These are phyloP conservation scores for Leishmania mexicana DNA, from an alignment of 208 protist genomes.

Conservation along the genomic window DNA sequence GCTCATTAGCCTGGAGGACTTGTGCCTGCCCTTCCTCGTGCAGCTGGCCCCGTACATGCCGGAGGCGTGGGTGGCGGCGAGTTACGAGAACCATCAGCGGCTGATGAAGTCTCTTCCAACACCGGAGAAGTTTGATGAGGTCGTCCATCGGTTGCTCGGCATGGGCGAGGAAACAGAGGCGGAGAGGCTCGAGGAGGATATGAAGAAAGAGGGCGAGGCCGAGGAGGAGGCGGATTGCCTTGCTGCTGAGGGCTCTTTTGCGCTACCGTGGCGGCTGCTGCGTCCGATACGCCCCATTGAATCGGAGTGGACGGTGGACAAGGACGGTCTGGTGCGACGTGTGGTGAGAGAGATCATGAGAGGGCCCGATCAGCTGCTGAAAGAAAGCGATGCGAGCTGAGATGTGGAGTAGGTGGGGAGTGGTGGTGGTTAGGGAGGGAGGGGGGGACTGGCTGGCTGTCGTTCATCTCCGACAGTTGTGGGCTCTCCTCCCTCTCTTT, in stretches of 20 bases:
- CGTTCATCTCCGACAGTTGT: background rate
- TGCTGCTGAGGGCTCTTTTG: background rate
- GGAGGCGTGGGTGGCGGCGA: slow-evolving; percentile 35
- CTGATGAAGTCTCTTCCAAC: slow-evolving; percentile 26
- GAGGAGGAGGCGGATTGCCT: slow-evolving; percentile 1
- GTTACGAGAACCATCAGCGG: slow-evolving; percentile 41
- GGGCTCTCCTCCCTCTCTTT: background rate
- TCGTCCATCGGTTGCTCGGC: slow-evolving; percentile 33
- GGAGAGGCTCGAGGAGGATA: slow-evolving; percentile 8
- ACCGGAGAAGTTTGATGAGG: slow-evolving; percentile 40
- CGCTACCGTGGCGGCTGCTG: slow-evolving; percentile 27
- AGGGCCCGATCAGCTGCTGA: slow-evolving; percentile 15
- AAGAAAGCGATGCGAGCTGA: slow-evolving; percentile 10
- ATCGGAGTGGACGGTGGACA: slow-evolving; percentile 23
- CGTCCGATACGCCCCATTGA: slow-evolving; percentile 21
- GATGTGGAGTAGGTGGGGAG: background rate
- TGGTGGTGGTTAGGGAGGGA: no score
- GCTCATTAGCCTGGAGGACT: slow-evolving; percentile 42
- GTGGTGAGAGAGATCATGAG: slow-evolving; percentile 26
- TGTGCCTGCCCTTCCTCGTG: slow-evolving; percentile 55
- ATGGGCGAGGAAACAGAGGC: slow-evolving; percentile 26
- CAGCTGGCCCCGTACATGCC: slow-evolving; percentile 49
- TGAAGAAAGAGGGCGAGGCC: background rate
- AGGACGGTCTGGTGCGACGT: slow-evolving; percentile 27
- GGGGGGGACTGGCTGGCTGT: background rate